Conservation (phyloP, 176 grass and related monocot species). For the Phragmites australis region DNA sequence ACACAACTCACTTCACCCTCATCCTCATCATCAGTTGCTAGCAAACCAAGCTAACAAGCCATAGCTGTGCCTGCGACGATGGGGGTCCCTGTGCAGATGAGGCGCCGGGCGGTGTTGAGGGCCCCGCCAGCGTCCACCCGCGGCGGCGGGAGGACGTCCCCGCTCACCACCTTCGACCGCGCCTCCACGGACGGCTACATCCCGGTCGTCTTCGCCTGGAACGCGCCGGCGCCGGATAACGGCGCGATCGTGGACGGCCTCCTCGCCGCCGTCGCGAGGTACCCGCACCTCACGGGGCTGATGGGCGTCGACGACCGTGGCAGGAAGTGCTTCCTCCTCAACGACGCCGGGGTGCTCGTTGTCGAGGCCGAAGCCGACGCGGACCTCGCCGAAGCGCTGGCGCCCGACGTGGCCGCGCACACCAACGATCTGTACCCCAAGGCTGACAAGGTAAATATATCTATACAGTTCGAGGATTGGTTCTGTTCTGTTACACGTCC, state of each 20-base stretch:
- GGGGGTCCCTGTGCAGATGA: constrained; percentile 21
- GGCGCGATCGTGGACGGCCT: constrained; percentile 29
- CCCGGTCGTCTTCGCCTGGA: constrained; percentile 45
- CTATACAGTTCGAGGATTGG: too few species aligned
- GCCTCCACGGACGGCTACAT: constrained; percentile 43
- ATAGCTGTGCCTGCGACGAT: too few species aligned
- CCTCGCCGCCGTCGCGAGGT: constrained; percentile 6
- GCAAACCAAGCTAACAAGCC: not conserved
- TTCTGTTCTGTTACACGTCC: too few species aligned
- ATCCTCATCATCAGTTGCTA: not conserved
- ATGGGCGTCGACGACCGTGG: not conserved
- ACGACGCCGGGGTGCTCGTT: constrained; percentile 34
- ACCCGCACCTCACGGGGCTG: constrained; percentile 34
- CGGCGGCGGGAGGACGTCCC: not conserved
- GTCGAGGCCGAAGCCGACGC: constrained; percentile 22
- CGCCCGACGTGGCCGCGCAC: constrained; percentile 19
- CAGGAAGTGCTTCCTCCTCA: constrained; percentile 24
- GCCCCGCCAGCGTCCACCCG: not conserved
- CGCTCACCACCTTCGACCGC: constrained; percentile 44
- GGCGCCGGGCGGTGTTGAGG: not conserved
- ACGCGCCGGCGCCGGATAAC: constrained; percentile 29
- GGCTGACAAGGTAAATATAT: constrained; percentile 13
- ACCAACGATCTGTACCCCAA: constrained; percentile 34
- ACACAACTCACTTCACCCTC: not conserved
- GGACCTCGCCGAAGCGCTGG: constrained; percentile 20